Evolutionary conservation across 805 yeast species (phyloP).

Genomic region (Wickerhamiella bombiphila): DNA sequence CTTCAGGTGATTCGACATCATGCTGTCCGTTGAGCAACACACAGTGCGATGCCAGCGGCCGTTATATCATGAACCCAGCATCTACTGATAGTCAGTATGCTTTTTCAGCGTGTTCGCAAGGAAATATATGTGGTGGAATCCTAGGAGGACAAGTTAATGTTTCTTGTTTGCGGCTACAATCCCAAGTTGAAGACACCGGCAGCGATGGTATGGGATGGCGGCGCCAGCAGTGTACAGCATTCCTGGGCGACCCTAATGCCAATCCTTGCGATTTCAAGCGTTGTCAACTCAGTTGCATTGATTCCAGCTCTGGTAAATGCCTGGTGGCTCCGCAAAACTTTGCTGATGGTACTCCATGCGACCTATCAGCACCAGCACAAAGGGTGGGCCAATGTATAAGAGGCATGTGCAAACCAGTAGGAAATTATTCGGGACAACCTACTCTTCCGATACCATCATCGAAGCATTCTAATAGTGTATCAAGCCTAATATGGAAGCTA

Average conservation of each 20-base stretch:
- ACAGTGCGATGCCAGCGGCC: constrained; percentile 23
- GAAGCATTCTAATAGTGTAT: too few species aligned
- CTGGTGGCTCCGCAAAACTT: neutral
- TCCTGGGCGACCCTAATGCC: neutral
- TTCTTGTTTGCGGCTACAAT: constrained; percentile 12
- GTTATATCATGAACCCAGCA: constrained; percentile 27
- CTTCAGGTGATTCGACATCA: constrained; percentile 7
- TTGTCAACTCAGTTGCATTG: constrained; percentile 5
- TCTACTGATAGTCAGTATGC: constrained; percentile 18
- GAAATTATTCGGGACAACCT: too few species aligned
- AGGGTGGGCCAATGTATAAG: neutral
- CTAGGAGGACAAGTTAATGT: constrained; percentile 19
- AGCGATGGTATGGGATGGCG: constrained; percentile 2
- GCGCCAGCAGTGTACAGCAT: constrained; percentile 5
- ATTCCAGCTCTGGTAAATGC: constrained; percentile 2
- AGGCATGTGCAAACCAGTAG: neutral
- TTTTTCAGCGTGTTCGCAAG: constrained; percentile 24
- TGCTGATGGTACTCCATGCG: neutral
- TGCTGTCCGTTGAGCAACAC: constrained; percentile 24
- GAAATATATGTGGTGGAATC: constrained; percentile 24
- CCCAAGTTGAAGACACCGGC: neutral
- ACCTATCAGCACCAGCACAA: neutral
- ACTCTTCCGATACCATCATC: too few species aligned
- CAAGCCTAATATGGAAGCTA: too few species aligned
- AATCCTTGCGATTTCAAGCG: constrained; percentile 3